Evolutionary conservation across 345 rosid species (phyloP), one percentile per base, ranked within the genome.

Genomic region (Physaria fendleri): DNA sequence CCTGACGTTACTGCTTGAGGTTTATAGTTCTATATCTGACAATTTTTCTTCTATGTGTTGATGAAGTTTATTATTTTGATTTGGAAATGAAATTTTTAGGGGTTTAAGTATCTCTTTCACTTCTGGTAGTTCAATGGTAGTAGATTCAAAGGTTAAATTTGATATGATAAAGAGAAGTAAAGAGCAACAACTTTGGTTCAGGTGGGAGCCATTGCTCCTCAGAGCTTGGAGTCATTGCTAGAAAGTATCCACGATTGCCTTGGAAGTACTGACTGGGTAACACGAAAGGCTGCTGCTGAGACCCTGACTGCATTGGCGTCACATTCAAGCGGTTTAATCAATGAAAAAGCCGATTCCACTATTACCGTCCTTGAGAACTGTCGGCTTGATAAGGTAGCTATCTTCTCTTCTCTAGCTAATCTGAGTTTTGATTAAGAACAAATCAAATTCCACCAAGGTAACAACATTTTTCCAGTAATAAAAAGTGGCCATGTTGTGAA

Each of bases 241-340:
- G 93, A 90, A 66, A 78, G 80, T 63, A 87, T 90, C 56, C 92
- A 84, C 61, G 96, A 84, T 13, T 90, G 95, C 77, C 85, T 94
- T 53, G 83, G 90, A 41, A 94, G 89, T 79, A 63, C 96, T 59
- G 99, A 94, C 77, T 94, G 97, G 99, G 90, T 79, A 4, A 87
- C 96, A 20, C 90, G 99, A 10, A 94, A 94, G 72, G 97, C 99
- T 61, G 95, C 97, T 50, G 87, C 96, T 59, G 99, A 94, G 75
- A 72, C 90, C 42, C 73, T 94, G 71, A 79, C 37, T 75, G 71
- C 90, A 60, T 47, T 94, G 60, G 99, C 89, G 22, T 65, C 78
- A 67, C 90, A 90, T 79, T 94, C 97, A 55, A 85, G 83, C 64
- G 34, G 64, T 74, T 73, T 90, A 75, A 62, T 87, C 27, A 62